These are phyloP conservation scores for Cardamine occulta DNA, from an alignment of 345 rosid genomes.

Conservation along the genomic window DNA sequence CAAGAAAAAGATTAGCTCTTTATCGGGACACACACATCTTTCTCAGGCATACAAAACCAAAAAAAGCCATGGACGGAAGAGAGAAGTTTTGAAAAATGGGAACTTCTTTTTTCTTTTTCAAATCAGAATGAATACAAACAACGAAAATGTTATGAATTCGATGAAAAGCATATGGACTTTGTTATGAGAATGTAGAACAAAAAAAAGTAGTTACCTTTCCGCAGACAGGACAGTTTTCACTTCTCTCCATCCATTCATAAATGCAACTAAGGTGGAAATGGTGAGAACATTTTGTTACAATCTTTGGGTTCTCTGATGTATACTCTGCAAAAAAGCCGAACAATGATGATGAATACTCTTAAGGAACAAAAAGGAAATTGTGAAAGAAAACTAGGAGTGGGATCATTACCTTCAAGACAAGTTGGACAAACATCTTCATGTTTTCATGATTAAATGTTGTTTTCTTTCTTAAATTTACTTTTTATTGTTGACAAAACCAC, in stretches of 20 bases:
- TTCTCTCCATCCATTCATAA: conserved; percentile 99
- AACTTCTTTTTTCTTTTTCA: not conserved
- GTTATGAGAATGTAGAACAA: no score
- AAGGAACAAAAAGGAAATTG: not conserved
- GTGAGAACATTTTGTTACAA: conserved; percentile 86
- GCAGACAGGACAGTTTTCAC: conserved; percentile 96
- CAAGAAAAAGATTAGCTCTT: not conserved
- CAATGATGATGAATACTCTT: not conserved
- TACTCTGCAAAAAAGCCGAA: conserved; percentile 62
- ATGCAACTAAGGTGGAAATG: conserved; percentile 99
- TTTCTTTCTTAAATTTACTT: no score
- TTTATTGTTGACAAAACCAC: no score
- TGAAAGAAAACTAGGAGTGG: not conserved
- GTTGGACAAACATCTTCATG: conserved; percentile 96
- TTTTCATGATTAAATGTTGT: no score
- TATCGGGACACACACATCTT: not conserved
- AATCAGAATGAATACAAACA: not conserved
- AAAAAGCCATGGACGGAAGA: conserved; percentile 17
- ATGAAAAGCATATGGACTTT: no score
- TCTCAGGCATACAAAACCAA: conserved; percentile 16
- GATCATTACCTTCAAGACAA: conserved; percentile 81
- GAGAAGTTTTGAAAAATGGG: not conserved
- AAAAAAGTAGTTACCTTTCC: conserved; percentile 69
- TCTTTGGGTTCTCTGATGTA: conserved; percentile 91
- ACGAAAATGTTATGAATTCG: not conserved